Base-by-base conservation (phyloP, 306 rosid species). In the Lathyrus oleraceus region DNA sequence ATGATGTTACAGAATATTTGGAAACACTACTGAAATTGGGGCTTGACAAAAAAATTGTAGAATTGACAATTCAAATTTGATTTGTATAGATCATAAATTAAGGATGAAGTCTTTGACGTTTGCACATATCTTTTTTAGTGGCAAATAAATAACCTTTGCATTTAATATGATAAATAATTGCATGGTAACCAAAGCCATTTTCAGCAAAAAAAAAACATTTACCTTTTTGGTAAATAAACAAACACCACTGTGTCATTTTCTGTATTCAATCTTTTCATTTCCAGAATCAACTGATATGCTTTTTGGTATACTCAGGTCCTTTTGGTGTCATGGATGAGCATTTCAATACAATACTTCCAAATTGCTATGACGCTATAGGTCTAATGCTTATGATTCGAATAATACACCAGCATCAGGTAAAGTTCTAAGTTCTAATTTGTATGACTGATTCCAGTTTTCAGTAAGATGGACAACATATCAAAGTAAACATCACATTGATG, bases 381-480 rank as follows among this genome's bases (percentile, higher is more conserved):
- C 80, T 92, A 61, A 87, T 92, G 96, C 91, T 92, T 72, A 92
- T 89, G 97, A 92, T 92, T 78, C 85, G 85, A 77, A 89, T 92
- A 66, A 86, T 92, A 82, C 90, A 83, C 77, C 94, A 87, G 78
- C 96, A 92, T 77, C 95, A 91, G 97, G 97, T 87, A 84, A 44
- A 43, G 30, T 63, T 69, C 39, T 35, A 44, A 43, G 30, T 63
- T 69, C 39, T 35, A 70, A 32, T 23, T 61, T 21, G 13, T 48
- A 66, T 30, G 19, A 16, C 60, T 45, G 16, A 35, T 62, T 79
- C 40, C 27, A 15, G 21, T 61, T 65, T 75, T 47, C 35, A 20
- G 48, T 4, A 63, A 35, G 36, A 72, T 65, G 61, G 78, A 47
- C 43, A 16, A 10, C 40, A 40, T 60, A 69, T 60, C 21, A 30